These are phyloP conservation scores for Larix sibirica DNA, from an alignment of 83 land plant genomes.

Conservation along the genomic window DNA sequence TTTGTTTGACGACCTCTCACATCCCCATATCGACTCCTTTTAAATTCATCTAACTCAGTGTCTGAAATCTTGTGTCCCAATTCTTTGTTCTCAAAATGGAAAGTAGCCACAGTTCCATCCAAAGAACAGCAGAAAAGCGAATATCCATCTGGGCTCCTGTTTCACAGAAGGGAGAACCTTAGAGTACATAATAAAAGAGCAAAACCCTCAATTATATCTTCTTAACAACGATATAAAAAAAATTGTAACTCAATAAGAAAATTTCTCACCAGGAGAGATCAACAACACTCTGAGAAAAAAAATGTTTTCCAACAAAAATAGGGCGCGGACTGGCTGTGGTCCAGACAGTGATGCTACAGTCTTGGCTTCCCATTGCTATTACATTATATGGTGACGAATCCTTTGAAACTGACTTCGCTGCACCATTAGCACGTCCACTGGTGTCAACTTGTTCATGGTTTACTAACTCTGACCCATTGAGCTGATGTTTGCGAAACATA, in stretches of 20 bases:
- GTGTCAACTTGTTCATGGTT: constrained; percentile 1
- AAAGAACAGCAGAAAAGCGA: constrained; percentile 95
- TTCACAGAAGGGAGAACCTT: constrained; percentile 9
- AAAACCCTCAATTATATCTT: not conserved
- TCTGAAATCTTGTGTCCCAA: constrained; percentile 80
- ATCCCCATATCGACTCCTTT: constrained; percentile 93
- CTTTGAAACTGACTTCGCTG: constrained; percentile 26
- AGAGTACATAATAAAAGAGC: not conserved
- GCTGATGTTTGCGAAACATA: constrained; percentile 65
- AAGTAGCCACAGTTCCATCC: constrained; percentile 91
- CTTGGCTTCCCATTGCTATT: constrained; percentile 99
- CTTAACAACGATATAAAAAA: not conserved
- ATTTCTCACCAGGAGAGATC: constrained; percentile 84
- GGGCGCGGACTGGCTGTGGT: constrained; percentile 97
- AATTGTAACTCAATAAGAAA: not conserved
- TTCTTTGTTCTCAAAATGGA: constrained; percentile 93
- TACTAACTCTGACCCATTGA: constrained; percentile 31
- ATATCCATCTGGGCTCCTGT: constrained; percentile 99
- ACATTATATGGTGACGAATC: constrained; percentile 70
- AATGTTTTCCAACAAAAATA: constrained; percentile 95
- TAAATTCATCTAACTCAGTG: constrained; percentile 84
- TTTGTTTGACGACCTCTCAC: constrained; percentile 67
- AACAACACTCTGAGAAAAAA: constrained; percentile 93
- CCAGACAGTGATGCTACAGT: constrained; percentile 97
- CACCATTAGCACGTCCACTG: constrained; percentile 51